Conservation (phyloP, 179 eudicot species). For the Spinacia oleracea region DNA sequence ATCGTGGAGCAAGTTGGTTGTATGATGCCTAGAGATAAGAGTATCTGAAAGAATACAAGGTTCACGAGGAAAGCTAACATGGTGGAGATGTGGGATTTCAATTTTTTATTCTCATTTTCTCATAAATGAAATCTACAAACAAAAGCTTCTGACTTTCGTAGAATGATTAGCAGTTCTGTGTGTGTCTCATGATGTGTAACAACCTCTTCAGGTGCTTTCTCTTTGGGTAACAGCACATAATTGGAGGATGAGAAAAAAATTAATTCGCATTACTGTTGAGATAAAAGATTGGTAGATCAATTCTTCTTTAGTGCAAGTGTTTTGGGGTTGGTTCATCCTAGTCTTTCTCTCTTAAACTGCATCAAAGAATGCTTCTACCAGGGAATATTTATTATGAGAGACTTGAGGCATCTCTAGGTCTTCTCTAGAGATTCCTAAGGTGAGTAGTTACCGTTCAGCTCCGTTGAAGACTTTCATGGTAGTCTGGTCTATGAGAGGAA, state of each 20-base stretch:
- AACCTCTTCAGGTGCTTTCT: neutral
- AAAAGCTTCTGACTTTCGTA: neutral
- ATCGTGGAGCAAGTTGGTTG: neutral
- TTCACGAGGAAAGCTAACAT: neutral
- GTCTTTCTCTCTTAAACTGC: neutral
- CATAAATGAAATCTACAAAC: neutral
- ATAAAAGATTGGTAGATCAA: neutral
- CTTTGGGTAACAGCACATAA: neutral
- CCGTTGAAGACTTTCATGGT: no score
- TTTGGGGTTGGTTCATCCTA: neutral
- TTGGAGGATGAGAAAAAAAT: neutral
- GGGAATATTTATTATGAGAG: neutral
- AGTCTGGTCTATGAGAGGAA: no score
- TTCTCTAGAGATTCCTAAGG: neutral
- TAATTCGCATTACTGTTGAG: neutral
- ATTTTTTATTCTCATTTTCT: neutral
- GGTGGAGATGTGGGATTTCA: neutral
- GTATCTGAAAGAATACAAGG: no score
- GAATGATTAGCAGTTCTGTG: neutral
- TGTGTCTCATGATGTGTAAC: neutral
- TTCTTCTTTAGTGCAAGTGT: neutral
- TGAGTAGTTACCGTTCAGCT: no score
- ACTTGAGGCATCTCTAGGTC: neutral
- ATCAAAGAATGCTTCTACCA: neutral
- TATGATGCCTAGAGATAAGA: no score